A percentile compares a stretch with the other conserved stretches of the same genome.
These are phyloP conservation scores for Martensiomyces pterosporus DNA, from an alignment of 192 early-diverging fungal species.

Conservation along the genomic window DNA sequence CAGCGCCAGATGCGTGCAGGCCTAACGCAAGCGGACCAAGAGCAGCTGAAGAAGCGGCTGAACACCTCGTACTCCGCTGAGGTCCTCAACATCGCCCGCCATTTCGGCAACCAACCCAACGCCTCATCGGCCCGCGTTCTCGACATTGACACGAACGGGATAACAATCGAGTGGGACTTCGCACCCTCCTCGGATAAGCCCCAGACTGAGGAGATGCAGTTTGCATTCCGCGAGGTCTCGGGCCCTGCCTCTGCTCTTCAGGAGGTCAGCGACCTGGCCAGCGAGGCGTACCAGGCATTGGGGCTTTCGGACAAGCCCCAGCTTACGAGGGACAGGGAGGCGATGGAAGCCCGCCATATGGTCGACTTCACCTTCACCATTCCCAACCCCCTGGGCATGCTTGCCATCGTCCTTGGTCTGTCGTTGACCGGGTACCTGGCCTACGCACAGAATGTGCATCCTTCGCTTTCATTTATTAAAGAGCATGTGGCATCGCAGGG, in stretches of 20 bases:
- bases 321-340: slow-evolving; percentile 15
- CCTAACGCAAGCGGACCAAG: slow-evolving; percentile 7
- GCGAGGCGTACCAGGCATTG: slow-evolving; percentile 19
- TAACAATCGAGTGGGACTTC: slow-evolving; percentile 35
- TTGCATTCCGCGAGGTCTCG: slow-evolving; percentile 24
- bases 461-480: slow-evolving; percentile 11
- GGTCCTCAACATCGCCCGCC: slow-evolving; percentile 17
- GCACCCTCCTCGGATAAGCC: too few species aligned
- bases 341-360: slow-evolving; percentile 10
- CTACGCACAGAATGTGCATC: slow-evolving; percentile 8
- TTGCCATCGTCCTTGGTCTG: slow-evolving; percentile 4
- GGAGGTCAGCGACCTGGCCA: slow-evolving; percentile 31
- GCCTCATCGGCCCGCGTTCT: slow-evolving; percentile 8
- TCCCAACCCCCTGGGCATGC: slow-evolving; percentile 12
- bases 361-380: slow-evolving; percentile 24
- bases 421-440: slow-evolving; percentile 10
- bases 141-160: slow-evolving; percentile 25
- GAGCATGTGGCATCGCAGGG: slow-evolving; percentile 9
- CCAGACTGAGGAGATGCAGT: slow-evolving; percentile 35
- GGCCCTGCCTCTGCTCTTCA: slow-evolving; percentile 17
- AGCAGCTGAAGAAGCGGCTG: slow-evolving; percentile 15
- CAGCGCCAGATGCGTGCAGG: slow-evolving; percentile 2
- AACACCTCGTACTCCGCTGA: slow-evolving; percentile 21
- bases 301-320: slow-evolving; percentile 6
- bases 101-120: slow-evolving; percentile 22